Evolutionary conservation across 2,329 filamentous ascomycete species (phyloP), one percentile per base, ranked within the genome.

Genomic region (Raffaelea albimanens): DNA sequence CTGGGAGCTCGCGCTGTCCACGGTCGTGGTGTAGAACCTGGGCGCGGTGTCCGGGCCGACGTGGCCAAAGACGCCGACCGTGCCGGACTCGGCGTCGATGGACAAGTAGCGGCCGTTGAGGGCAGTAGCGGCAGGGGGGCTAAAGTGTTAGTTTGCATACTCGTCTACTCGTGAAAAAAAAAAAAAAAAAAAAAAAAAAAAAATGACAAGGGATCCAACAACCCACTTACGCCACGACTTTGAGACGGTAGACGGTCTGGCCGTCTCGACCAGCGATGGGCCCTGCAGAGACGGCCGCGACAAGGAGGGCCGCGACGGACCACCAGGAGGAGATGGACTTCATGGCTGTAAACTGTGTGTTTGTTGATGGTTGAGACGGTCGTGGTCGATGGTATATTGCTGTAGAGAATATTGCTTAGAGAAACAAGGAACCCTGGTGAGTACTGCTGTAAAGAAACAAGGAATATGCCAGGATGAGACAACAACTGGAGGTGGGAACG

Each of bases 71-170:
- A 68, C 46, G 44, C 64, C 64, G 13, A 69, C 53, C 14, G 51
- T 54, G 48, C 55, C 56, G 50, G n/a, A n/a, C n/a, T 56, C 54
- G 47, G 55, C 64, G 21, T 44, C 34, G 40, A 60, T 34, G 21
- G 57, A 53, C 16, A 69, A 58, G 53, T 61, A 62, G 38, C 55
- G 56, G 36, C 59, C 61, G 54, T 67, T 51, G 42, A 69, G 25
- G 25, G 25, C 25, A 13, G 25, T 29, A 13, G 25, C 25, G 7
- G 25, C 25, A 7, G 25, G 7, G 7, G 25, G 25, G 25, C 25
- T 51, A 39, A 42, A 4, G 46, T 52, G n/a, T 25, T 3, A 23
- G 16, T 4, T 11, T 5, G n/a, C n/a, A n/a, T n/a, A n/a, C n/a
- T n/a, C n/a, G n/a, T n/a, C n/a, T n/a, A n/a, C n/a, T n/a, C n/a